Base-by-base conservation (phyloP, 2,329 filamentous ascomycete species). In the Fusarium pseudoanthophilum region DNA sequence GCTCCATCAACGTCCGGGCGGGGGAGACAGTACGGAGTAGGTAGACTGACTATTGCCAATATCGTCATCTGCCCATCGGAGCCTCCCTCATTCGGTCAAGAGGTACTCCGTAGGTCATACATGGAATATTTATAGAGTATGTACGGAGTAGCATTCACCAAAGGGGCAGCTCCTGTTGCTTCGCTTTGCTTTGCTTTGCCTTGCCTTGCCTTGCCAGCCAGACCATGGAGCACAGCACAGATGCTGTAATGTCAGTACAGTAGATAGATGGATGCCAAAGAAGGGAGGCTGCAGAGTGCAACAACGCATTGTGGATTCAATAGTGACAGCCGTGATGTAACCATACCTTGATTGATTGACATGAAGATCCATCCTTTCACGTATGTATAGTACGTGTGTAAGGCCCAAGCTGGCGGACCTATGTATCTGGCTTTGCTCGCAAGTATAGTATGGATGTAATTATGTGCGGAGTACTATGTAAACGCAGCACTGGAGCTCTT, bases 21-120 rank as follows among this genome's bases (percentile, higher is more conserved):
- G 76, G 66, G 69, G 75, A 70, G 20, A 15, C 36, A 37, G 36
- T 20, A 37, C 28, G 28, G 28, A 3, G 32, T 16, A 15, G 7
- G 34, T 36, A 36, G n/a, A 51, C 48, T 69, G 62, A 74, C 72
- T 73, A 78, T 78, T 77, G 74, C 64, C 67, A 76, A 75, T 67
- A 75, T 65, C 60, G 60, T 69, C 69, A 75, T 72, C 66, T 75
- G 60, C 52, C 59, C 55, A 57, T 55, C 65, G 61, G 62, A 58
- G 52, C 48, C 49, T 57, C 52, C 61, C 70, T 73, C 61, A 67
- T 67, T 49, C 51, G 63, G 55, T 34, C 39, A 59, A 51, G 40
- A 36, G 30, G 37, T 34, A 42, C 30, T 13, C 26, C 26, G 34
- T 36, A 37, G 18, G 39, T 11, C n/a, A 24, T 36, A 36, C n/a